phyloP scores from a whole-genome alignment of 768 basidiomycete genomes.

The Saitozyma sp. region DNA sequence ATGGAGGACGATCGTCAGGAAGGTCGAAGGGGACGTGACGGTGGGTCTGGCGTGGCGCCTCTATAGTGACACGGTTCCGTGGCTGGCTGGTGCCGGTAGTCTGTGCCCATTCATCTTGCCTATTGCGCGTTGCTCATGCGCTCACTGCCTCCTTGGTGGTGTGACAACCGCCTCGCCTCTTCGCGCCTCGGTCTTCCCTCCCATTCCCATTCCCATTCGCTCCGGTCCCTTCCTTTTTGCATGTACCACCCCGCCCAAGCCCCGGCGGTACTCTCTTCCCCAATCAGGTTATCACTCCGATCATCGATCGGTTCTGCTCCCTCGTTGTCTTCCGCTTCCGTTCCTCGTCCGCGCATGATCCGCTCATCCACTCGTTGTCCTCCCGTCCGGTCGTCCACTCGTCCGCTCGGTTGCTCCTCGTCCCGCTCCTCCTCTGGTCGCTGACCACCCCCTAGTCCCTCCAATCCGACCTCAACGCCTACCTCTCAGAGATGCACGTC shows the following conservation, averaged over 20 bases:
- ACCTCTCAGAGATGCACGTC: conserved; percentile 17
- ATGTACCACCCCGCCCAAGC: no score
- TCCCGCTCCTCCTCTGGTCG: no score
- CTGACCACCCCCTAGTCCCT: conserved; percentile 11
- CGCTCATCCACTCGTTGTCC: no score
- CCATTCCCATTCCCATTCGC: background rate
- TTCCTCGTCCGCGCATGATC: no score
- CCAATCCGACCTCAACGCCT: conserved; percentile 16
- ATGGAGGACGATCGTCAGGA: conserved; percentile 23
- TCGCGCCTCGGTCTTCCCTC: background rate
- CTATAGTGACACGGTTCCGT: background rate
- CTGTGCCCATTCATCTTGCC: background rate
- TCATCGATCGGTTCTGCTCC: no score
- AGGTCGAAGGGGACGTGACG: conserved; percentile 19
- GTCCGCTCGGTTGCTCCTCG: no score
- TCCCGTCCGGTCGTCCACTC: no score
- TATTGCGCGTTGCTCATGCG: background rate
- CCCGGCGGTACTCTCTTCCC: no score
- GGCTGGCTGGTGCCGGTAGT: background rate
- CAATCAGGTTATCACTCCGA: no score
- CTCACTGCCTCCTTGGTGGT: background rate
- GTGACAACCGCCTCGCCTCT: background rate
- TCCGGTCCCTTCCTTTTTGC: no score
- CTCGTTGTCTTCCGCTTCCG: no score
- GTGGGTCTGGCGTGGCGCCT: conserved; percentile 2